phyloP scores from a whole-genome alignment of 371 early-diverging fungal species.

The Nematocida ironsii region DNA sequence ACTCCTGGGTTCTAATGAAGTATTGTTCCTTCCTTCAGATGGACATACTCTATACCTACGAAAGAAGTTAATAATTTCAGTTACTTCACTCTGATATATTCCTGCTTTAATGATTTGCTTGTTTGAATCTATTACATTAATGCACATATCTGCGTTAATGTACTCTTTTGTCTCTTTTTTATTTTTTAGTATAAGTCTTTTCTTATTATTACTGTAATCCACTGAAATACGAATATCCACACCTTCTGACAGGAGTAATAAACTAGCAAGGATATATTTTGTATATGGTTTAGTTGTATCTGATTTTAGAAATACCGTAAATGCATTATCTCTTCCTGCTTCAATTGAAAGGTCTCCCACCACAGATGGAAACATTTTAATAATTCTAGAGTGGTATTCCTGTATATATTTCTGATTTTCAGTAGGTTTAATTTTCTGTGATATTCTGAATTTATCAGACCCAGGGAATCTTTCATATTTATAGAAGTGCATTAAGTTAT shows the following conservation, averaged over 20 bases:
- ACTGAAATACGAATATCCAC: background rate
- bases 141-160: background rate
- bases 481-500: background rate
- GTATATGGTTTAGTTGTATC: background rate
- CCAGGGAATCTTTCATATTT: background rate
- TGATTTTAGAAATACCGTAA: background rate
- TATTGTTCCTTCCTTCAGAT: background rate
- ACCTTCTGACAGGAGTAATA: background rate
- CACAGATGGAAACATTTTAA: constrained; percentile 7
- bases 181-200: background rate
- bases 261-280: background rate
- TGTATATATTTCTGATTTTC: background rate
- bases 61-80: background rate
- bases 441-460: background rate
- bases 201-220: background rate
- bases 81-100: background rate
- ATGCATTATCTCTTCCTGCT: background rate
- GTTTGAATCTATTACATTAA: background rate
- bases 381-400: background rate
- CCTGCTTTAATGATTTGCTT: background rate
- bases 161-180: background rate
- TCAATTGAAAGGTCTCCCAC: background rate
- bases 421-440: background rate
- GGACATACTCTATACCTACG: background rate
- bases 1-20: background rate